Base-by-base conservation (phyloP, 768 basidiomycete species). In the Astraeus odoratus region DNA sequence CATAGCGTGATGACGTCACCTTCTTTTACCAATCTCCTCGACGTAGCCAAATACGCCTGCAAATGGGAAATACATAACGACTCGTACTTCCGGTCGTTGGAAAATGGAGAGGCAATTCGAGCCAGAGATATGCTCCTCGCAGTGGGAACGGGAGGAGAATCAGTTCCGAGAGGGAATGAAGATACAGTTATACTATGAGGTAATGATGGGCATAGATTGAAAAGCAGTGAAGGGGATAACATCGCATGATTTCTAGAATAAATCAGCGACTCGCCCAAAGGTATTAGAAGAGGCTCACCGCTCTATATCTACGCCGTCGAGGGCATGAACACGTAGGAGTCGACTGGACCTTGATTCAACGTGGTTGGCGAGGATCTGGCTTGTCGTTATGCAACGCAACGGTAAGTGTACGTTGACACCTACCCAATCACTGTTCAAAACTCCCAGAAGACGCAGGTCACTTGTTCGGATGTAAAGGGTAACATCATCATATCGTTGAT, bases 371-470 rank as follows among this genome's bases (percentile, higher is more conserved):
- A 86, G 57, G 38, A 72, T 78, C 85, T 86, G 48, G 12, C 56
- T 37, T 52, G 39, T 25, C 12, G 18, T 50, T 25, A 37, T 7
- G 16, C 30, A 39, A 42, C 26, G 16, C 16, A 16, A 39, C 1
- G 8, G 2, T 27, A 10, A 49, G 27, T 8, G 2, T 27, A 31
- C 30, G 20, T 29, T 43, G 38, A 37, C 8, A 52, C 72, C 36
- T 61, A 86, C 89, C 90, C 89, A 92, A 56, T 90, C 88, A 25
- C 82, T 82, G 50, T 77, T 75, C 40, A 87, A 68, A 5, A 82
- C 59, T 12, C 89, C 87, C 33, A 86, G 65, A 42, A 69, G 74
- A 30, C 76, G 73, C 13, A 92, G 68, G 47, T 85, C 80, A n/a
- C 69, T 56, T 2, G 83, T 79, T 25, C 74, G 72, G 26, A 86